phyloP scores from a whole-genome alignment of 345 rosid genomes.

The Camelina sativa region DNA sequence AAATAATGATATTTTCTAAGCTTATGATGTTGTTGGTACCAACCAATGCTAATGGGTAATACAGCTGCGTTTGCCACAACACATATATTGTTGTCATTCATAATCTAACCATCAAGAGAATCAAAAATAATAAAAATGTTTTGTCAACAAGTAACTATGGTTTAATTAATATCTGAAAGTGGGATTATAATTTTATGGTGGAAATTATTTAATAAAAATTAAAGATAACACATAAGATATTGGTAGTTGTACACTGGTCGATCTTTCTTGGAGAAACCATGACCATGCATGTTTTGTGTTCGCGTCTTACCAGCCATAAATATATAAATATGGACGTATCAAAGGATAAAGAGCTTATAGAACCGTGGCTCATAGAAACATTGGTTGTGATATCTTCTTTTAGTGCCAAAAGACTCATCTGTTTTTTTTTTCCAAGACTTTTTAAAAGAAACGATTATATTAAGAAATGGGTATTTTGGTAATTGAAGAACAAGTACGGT shows the following conservation, averaged over 20 bases:
- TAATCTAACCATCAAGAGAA: slow-evolving; percentile 3
- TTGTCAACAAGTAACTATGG: slow-evolving; percentile 19
- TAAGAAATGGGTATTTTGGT: slow-evolving; percentile 33
- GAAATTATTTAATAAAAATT: not conserved
- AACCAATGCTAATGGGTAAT: not conserved
- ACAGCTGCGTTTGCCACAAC: slow-evolving; percentile 13
- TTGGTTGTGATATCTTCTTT: not conserved
- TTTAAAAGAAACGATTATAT: not conserved
- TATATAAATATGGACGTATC: not conserved
- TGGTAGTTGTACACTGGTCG: not conserved
- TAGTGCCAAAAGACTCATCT: not conserved
- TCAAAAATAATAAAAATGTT: not conserved
- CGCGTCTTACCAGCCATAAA: not conserved
- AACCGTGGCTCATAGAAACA: not conserved
- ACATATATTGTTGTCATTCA: slow-evolving; percentile 22
- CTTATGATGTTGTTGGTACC: not conserved
- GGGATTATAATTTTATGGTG: not conserved
- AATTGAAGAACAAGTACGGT: slow-evolving; percentile 36
- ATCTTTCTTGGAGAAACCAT: not conserved
- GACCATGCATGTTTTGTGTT: not conserved
- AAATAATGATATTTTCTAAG: not conserved
- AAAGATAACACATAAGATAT: not conserved
- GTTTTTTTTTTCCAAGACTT: no score
- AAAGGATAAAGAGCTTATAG: not conserved
- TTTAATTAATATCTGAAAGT: not conserved